A percentile compares a stretch with the other conserved stretches of the same genome.
Conservation (phyloP, 768 basidiomycete species). For the Russula vinacea region DNA sequence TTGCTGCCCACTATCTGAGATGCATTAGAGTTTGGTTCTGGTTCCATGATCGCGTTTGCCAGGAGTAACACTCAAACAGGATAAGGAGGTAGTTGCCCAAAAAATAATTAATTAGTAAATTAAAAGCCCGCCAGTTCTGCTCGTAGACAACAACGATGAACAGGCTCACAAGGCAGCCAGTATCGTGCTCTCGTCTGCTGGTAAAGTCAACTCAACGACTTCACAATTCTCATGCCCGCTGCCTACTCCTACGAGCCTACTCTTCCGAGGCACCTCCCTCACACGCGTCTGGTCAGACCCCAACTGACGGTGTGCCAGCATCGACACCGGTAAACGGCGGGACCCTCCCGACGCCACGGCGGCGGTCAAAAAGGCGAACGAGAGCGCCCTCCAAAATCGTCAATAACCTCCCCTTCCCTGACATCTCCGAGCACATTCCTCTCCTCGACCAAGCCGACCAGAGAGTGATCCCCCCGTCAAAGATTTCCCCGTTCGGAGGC, state of each 20-base stretch:
- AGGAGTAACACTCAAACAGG: background rate
- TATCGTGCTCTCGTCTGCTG: slow-evolving; percentile 16
- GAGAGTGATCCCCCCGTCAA: slow-evolving; percentile 47
- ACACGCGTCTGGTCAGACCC: background rate
- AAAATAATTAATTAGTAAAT: slow-evolving; percentile 21
- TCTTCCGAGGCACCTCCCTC: slow-evolving; percentile 20
- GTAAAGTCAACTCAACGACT: background rate
- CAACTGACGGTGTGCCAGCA: background rate
- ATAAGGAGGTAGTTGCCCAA: background rate
- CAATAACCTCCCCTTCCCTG: slow-evolving; percentile 40
- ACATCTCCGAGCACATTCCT: slow-evolving; percentile 23
- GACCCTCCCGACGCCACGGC: background rate
- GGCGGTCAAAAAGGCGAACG: slow-evolving; percentile 19
- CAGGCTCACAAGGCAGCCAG: slow-evolving; percentile 28
- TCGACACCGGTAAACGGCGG: slow-evolving; percentile 7
- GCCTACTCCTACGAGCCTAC: slow-evolving; percentile 17
- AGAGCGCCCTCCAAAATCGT: slow-evolving; percentile 11
- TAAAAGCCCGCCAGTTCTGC: background rate
- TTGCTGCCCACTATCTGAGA: slow-evolving; percentile 48
- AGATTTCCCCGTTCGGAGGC: slow-evolving; percentile 54
- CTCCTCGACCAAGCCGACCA: slow-evolving; percentile 19
- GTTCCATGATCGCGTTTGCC: slow-evolving; percentile 13
- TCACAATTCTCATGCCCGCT: background rate
- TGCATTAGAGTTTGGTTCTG: slow-evolving; percentile 41
- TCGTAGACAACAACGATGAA: slow-evolving; percentile 30